A percentile compares a stretch with the other conserved stretches of the same genome.
phyloP scores from a whole-genome alignment of 257 asterid species.

The Plectranthus barbatus region DNA sequence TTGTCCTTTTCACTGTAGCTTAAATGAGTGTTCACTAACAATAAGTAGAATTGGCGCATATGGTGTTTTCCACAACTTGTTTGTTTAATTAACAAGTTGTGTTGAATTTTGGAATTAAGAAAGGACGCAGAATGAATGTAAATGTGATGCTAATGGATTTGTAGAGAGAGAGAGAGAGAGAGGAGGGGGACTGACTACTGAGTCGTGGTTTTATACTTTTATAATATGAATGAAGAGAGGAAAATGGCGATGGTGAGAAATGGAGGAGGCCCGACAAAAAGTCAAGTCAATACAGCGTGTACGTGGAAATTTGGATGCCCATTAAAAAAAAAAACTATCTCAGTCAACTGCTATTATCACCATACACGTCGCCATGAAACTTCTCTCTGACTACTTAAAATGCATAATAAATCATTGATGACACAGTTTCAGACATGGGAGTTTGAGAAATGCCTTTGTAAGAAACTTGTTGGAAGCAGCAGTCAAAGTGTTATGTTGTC shows the following conservation, averaged over 20 bases:
- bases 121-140: not conserved
- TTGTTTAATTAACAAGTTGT: not conserved
- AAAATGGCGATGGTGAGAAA: too few relatives aligned
- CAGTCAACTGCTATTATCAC: not conserved
- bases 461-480: not conserved
- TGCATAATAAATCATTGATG: too few relatives aligned
- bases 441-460: not conserved
- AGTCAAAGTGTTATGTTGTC: not conserved
- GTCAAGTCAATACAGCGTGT: constrained; percentile 23
- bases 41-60: not conserved
- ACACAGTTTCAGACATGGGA: not conserved
- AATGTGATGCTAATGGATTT: not conserved
- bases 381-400: too few relatives aligned
- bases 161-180: not conserved
- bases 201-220: too few relatives aligned
- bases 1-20: not conserved
- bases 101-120: not conserved
- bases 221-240: not conserved
- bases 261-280: not conserved
- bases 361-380: not conserved
- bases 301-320: not conserved
- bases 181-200: not conserved
- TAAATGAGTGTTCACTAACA: not conserved
- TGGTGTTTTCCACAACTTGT: not conserved
- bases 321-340: not conserved